Percentiles rank a stretch among this genome's conserved stretches.
Evolutionary conservation across 371 early-diverging fungal species (phyloP).

Genomic region (Syncephalastrum contaminatum): DNA sequence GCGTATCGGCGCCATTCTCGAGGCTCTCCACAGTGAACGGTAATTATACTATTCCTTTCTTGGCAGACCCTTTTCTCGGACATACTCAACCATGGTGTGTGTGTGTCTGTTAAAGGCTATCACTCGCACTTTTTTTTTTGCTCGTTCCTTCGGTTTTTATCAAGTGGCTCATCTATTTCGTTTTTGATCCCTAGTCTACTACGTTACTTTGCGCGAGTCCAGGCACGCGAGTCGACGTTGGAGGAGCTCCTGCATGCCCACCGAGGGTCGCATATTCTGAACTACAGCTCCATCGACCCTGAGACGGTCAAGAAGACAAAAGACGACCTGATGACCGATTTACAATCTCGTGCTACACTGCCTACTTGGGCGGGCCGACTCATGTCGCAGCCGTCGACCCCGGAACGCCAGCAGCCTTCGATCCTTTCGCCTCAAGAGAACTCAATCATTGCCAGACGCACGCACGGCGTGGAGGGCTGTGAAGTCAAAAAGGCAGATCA

Average conservation of each 20-base stretch:
- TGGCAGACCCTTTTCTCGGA: background rate
- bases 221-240: conserved; percentile 50
- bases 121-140: too few species aligned
- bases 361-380: conserved; percentile 24
- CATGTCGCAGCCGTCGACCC: conserved; percentile 1
- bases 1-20: conserved; percentile 44
- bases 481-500: conserved; percentile 90
- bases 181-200: conserved; percentile 32
- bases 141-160: background rate
- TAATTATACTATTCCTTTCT: conserved; percentile 10
- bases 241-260: conserved; percentile 57
- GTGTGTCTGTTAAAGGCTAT: background rate
- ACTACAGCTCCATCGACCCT: conserved; percentile 39
- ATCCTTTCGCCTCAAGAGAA: conserved; percentile 3
- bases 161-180: background rate
- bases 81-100: background rate
- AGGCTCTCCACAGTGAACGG: conserved; percentile 40
- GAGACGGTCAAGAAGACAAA: conserved; percentile 6
- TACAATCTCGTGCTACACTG: conserved; percentile 16
- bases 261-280: conserved; percentile 52
- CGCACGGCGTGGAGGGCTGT: conserved; percentile 40
- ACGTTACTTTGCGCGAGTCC: conserved; percentile 50
- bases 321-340: conserved; percentile 17
- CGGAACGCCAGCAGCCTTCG: conserved; percentile 1
- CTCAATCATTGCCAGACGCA: conserved; percentile 12